Evolutionary conservation across 768 basidiomycete genomes (phyloP).

Genomic region (Lactifluus subvellereus): DNA sequence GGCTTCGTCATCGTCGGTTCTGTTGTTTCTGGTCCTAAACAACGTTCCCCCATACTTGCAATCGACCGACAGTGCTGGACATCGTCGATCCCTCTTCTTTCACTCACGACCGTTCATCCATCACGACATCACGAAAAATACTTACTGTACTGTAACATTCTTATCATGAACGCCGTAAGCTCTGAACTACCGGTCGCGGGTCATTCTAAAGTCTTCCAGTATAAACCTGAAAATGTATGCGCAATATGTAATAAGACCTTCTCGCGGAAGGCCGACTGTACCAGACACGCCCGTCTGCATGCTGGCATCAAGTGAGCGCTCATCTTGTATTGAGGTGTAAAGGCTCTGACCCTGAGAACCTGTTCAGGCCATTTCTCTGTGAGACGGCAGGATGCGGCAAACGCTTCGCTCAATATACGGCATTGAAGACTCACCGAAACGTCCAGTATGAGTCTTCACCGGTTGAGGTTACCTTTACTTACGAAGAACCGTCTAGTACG

Average conservation of each 20-base stretch:
- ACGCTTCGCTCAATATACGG: slow-evolving; percentile 53
- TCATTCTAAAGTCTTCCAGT: slow-evolving; percentile 6
- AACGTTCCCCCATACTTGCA: slow-evolving; percentile 5
- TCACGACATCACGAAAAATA: slow-evolving; percentile 15
- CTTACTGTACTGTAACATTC: not conserved
- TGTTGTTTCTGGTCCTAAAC: slow-evolving; percentile 22
- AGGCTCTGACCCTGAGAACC: not conserved
- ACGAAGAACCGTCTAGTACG: slow-evolving; percentile 23
- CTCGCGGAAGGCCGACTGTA: slow-evolving; percentile 52
- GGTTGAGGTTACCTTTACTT: not conserved
- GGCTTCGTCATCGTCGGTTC: slow-evolving; percentile 4
- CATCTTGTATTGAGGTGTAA: not conserved
- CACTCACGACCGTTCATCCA: not conserved
- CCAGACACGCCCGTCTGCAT: slow-evolving; percentile 50
- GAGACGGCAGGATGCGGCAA: slow-evolving; percentile 40
- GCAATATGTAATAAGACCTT: slow-evolving; percentile 44
- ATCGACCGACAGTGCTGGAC: slow-evolving; percentile 21
- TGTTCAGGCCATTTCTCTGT: slow-evolving; percentile 49
- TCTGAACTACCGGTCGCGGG: not conserved
- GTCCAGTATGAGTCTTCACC: slow-evolving; percentile 47
- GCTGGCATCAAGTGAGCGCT: slow-evolving; percentile 42
- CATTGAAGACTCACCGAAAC: slow-evolving; percentile 58
- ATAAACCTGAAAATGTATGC: slow-evolving; percentile 12
- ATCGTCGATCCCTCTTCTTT: slow-evolving; percentile 10
- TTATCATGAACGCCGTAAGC: slow-evolving; percentile 14